Base-by-base conservation (phyloP, 176 grass and related monocot species). In the Lolium perenne region DNA sequence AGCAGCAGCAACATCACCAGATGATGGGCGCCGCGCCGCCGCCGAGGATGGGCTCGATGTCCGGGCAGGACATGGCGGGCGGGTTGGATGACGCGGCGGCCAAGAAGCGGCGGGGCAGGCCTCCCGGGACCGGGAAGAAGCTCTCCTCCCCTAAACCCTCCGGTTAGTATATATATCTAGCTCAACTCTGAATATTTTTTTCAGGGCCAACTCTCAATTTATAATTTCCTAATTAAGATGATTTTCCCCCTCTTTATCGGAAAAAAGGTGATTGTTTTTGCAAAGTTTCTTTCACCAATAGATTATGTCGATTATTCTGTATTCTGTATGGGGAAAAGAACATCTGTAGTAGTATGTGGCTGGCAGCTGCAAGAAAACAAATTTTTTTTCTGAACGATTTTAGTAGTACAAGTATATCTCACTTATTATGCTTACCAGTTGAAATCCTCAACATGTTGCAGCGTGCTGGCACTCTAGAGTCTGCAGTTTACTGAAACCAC, bases 61-160 rank as follows among this genome's bases (percentile, higher is more conserved):
- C 80, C 25, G 78, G 81, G 7, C 47, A 32, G 18, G 84, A 74
- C 40, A 81, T 83, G 77, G 56, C 71, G 8, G 85, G 23, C 0
- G 77, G 78, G 1, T 4, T 85, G 25, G 92, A 82, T 10, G 92
- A 88, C 50, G 57, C 87, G 2, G 73, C 83, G 15, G 91, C 88
- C 35, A 95, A 94, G 87, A 92, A 93, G 75, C 68, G 64, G 29
- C 91, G 95, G 23, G 95, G 95, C 0, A 74, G 95, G 9, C 95
- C 92, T 11, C 95, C 95, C 0, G 95, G 95, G 41, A 93, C 91
- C 4, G 92, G 95, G 41, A 94, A 88, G 81, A 97, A 93, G 56
- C 85, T 79, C 26, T 90, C 91, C 65, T 82, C 92, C 22, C 64
- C 89, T 94, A 80, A 69, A 72, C 82, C 59, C 15, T 64, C 82